phyloP scores from a whole-genome alignment of 2,329 filamentous ascomycete genomes.

The Verticillium tricorpus region DNA sequence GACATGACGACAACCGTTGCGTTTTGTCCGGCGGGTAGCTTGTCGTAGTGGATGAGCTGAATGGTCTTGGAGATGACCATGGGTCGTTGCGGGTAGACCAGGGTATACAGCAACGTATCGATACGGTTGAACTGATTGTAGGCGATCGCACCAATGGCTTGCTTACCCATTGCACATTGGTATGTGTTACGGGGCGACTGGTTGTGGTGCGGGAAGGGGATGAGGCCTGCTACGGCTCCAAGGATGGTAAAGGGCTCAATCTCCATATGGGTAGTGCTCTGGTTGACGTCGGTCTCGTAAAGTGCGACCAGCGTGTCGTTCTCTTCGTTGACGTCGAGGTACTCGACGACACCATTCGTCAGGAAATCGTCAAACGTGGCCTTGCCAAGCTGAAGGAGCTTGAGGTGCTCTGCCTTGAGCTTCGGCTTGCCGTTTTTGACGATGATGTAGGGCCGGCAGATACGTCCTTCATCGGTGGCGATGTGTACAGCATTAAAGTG shows the following conservation, averaged over 20 bases:
- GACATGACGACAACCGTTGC: constrained; percentile 99
- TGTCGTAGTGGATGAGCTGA: constrained; percentile 94
- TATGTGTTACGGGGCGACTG: constrained; percentile 98
- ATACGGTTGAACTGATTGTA: constrained; percentile 98
- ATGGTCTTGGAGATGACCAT: constrained; percentile 98
- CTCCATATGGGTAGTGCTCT: constrained; percentile 86
- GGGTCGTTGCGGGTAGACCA: constrained; percentile 95
- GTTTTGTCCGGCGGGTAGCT: constrained; percentile 93
- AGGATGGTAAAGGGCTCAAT: constrained; percentile 98
- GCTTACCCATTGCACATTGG: constrained; percentile 99
- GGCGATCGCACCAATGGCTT: constrained; percentile 96
- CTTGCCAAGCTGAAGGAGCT: constrained; percentile 75
- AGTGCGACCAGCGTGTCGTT: constrained; percentile 93
- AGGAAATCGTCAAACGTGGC: constrained; percentile 94
- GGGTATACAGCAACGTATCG: constrained; percentile 90
- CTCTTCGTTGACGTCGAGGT: constrained; percentile 97
- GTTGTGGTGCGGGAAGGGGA: constrained; percentile 98
- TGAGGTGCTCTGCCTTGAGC: constrained; percentile 73
- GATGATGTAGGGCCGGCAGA: constrained; percentile 92
- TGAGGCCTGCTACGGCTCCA: constrained; percentile 90
- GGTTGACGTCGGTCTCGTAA: constrained; percentile 78
- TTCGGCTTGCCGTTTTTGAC: constrained; percentile 84
- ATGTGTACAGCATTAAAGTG: constrained; percentile 91
- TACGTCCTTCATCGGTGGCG: constrained; percentile 93
- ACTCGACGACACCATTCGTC: constrained; percentile 85